Percentiles rank a stretch among this genome's conserved stretches.
These are phyloP conservation scores for Candida peoriensis DNA, from an alignment of 805 yeast genomes.

Conservation along the genomic window DNA sequence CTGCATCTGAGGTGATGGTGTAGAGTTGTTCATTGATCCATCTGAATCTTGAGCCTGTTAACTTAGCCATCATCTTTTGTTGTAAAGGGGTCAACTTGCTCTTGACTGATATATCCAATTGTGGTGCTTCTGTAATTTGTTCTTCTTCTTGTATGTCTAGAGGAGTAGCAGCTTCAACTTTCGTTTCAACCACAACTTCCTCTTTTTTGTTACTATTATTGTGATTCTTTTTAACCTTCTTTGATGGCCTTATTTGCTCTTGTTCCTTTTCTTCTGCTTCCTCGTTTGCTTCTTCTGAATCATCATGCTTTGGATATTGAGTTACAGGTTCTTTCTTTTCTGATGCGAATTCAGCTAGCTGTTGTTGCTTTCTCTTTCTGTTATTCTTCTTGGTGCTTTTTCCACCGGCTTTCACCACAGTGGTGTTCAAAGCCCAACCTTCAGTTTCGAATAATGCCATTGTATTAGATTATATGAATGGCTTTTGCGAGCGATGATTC, in stretches of 20 bases:
- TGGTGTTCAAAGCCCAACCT: constrained; percentile 70
- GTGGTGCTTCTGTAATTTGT: constrained; percentile 11
- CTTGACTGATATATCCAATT: constrained; percentile 21
- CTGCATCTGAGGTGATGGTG: constrained; percentile 75
- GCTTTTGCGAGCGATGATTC: neutral
- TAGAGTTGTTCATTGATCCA: constrained; percentile 99
- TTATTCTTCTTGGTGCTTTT: constrained; percentile 24
- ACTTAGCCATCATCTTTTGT: constrained; percentile 90
- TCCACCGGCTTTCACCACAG: constrained; percentile 46
- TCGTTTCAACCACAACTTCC: neutral
- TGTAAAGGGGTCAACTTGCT: constrained; percentile 77
- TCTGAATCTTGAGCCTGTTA: constrained; percentile 92
- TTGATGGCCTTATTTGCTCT: constrained; percentile 9
- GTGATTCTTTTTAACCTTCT: constrained; percentile 10
- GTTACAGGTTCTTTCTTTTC: constrained; percentile 18
- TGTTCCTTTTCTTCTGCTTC: constrained; percentile 8
- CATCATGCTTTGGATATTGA: constrained; percentile 1
- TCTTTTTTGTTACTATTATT: constrained; percentile 6
- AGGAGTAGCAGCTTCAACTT: constrained; percentile 4
- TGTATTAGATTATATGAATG: neutral
- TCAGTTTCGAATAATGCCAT: constrained; percentile 77
- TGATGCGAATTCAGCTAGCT: too few relatives aligned
- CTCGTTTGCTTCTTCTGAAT: constrained; percentile 4
- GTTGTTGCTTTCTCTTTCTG: constrained; percentile 24
- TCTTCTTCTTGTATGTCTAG: constrained; percentile 4